phyloP scores from a whole-genome alignment of 1,139 yeast genomes.

The Yamadazyma siamensis region DNA sequence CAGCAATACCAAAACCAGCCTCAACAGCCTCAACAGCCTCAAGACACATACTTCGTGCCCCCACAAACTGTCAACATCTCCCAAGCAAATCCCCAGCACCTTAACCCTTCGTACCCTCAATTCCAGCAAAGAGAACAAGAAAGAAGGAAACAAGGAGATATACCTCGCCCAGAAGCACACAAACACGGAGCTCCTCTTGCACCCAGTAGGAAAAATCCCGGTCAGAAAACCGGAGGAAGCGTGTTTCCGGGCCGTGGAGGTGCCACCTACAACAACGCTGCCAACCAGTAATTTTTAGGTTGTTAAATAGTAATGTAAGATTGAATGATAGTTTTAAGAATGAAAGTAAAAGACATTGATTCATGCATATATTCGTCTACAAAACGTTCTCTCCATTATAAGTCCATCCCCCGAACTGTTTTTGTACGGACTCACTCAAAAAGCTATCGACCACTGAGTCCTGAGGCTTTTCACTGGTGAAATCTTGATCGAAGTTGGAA shows the following conservation, averaged over 20 bases:
- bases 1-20: conserved; percentile 1
- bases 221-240: conserved; percentile 24
- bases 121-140: conserved; percentile 32
- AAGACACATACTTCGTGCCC: conserved; percentile 27
- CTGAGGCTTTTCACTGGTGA: conserved; percentile 89
- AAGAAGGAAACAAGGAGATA: conserved; percentile 30
- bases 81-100: conserved; percentile 32
- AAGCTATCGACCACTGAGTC: conserved; percentile 95
- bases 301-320: too few species aligned
- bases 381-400: conserved; percentile 62
- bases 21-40: conserved; percentile 25
- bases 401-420: conserved; percentile 99
- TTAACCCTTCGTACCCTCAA: conserved; percentile 37
- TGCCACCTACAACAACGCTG: conserved; percentile 38
- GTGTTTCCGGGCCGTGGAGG: conserved; percentile 41
- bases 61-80: conserved; percentile 38
- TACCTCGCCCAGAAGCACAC: conserved; percentile 20
- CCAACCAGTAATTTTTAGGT: conserved; percentile 27
- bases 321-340: neutral
- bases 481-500: conserved; percentile 88
- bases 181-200: conserved; percentile 38
- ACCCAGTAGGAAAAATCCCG: conserved; percentile 22
- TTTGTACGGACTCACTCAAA: conserved; percentile 85
- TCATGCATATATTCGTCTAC: conserved; percentile 1
- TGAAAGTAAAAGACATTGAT: neutral